These are phyloP conservation scores for Eustoma russellianum DNA, from an alignment of 257 asterid genomes.

Conservation along the genomic window DNA sequence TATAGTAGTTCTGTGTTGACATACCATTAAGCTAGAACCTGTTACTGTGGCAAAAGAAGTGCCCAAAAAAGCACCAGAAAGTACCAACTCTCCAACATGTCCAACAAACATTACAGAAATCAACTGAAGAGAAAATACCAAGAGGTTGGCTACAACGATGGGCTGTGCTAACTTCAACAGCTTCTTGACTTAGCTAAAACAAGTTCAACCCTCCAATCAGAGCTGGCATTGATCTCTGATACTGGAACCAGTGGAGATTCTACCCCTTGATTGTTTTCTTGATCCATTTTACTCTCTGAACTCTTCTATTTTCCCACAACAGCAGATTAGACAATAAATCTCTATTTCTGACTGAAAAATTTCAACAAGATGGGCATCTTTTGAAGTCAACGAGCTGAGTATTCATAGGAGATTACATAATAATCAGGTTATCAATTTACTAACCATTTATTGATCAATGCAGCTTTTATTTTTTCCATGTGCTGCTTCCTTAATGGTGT, in stretches of 20 bases:
- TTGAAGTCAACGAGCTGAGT: too few relatives aligned
- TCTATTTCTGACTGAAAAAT: too few relatives aligned
- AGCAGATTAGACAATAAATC: too few relatives aligned
- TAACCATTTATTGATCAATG: too few relatives aligned
- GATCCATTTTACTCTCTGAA: neutral
- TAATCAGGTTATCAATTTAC: too few relatives aligned
- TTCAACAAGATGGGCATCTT: too few relatives aligned
- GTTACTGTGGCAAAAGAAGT: constrained; percentile 50
- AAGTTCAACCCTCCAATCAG: neutral
- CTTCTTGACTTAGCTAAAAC: neutral
- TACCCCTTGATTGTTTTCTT: neutral
- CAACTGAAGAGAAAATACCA: constrained; percentile 1
- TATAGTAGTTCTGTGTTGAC: neutral
- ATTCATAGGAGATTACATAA: too few relatives aligned
- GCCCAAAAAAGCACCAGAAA: constrained; percentile 53
- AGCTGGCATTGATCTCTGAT: neutral
- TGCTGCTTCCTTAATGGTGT: too few relatives aligned
- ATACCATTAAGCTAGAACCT: constrained; percentile 43
- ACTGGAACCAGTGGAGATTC: constrained; percentile 1
- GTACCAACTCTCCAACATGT: constrained; percentile 39
- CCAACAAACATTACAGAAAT: constrained; percentile 14
- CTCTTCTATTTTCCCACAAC: neutral
- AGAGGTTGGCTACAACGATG: neutral
- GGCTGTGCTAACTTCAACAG: constrained; percentile 2
- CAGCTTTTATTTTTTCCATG: too few relatives aligned